Percentiles rank a stretch among this genome's conserved stretches.
Evolutionary conservation across 2,329 filamentous ascomycete species (phyloP).

Genomic region (Lachnum nothofagi): DNA sequence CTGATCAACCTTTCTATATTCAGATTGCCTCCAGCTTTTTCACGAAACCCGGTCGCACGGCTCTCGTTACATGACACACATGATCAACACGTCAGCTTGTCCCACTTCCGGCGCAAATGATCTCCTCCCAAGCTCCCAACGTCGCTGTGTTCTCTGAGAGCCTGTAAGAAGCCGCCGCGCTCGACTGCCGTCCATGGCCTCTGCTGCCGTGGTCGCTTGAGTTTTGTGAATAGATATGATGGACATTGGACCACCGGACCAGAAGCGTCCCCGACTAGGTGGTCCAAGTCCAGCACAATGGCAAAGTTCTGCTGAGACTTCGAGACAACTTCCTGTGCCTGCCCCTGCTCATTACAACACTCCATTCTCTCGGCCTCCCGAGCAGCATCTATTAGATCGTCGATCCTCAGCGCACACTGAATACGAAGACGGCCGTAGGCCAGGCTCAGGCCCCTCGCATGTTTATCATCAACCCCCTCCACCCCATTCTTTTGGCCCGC

Average conservation of each 20-base stretch:
- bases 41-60: constrained; percentile 17
- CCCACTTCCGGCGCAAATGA: constrained; percentile 28
- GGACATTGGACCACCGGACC: constrained; percentile 55
- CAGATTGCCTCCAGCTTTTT: constrained; percentile 2
- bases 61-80: constrained; percentile 24
- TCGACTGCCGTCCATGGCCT: constrained; percentile 36
- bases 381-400: constrained; percentile 44
- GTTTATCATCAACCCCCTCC: constrained; percentile 32
- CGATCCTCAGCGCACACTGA: constrained; percentile 48
- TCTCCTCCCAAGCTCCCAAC: constrained; percentile 23
- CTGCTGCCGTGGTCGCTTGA: constrained; percentile 30
- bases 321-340: constrained; percentile 36
- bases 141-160: constrained; percentile 26
- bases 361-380: constrained; percentile 29
- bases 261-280: constrained; percentile 54
- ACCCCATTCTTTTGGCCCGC: constrained; percentile 35
- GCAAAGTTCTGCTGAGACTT: constrained; percentile 44
- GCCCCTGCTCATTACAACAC: constrained; percentile 25
- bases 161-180: constrained; percentile 33
- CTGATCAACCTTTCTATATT: constrained; percentile 15
- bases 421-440: constrained; percentile 30
- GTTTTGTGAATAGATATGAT: constrained; percentile 43
- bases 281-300: constrained; percentile 37
- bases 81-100: constrained; percentile 29
- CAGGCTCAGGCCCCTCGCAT: constrained; percentile 27